These are phyloP conservation scores for Aschersonia sp. DNA, from an alignment of 2,329 filamentous ascomycete genomes.

Conservation along the genomic window DNA sequence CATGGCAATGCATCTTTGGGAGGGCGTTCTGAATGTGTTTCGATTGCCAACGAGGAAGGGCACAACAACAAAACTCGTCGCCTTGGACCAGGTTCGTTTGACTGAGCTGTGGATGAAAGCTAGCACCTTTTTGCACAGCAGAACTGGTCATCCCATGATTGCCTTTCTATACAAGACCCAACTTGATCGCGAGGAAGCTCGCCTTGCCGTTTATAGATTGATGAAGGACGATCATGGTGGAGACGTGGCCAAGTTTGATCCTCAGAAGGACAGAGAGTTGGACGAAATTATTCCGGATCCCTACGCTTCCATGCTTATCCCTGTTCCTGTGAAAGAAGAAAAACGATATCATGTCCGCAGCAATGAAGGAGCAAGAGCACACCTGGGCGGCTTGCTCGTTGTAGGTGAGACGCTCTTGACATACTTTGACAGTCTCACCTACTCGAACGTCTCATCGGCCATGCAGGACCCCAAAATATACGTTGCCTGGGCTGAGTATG, in stretches of 20 bases:
- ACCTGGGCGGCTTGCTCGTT: constrained; percentile 55
- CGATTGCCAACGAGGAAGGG: constrained; percentile 32
- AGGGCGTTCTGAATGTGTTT: constrained; percentile 41
- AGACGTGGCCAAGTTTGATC: constrained; percentile 38
- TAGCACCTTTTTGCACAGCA: constrained; percentile 40
- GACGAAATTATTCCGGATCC: constrained; percentile 37
- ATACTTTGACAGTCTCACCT: constrained; percentile 70
- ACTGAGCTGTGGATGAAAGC: constrained; percentile 46
- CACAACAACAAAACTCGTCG: constrained; percentile 26
- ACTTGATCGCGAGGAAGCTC: constrained; percentile 35
- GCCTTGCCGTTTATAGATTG: constrained; percentile 43
- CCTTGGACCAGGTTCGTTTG: constrained; percentile 39
- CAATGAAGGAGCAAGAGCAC: constrained; percentile 34
- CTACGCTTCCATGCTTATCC: constrained; percentile 46
- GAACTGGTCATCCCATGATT: constrained; percentile 41
- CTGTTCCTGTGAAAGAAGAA: constrained; percentile 40
- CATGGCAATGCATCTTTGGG: constrained; percentile 44
- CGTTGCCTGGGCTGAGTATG: constrained; percentile 78
- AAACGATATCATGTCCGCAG: constrained; percentile 48
- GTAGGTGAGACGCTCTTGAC: constrained; percentile 69
- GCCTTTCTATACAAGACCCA: constrained; percentile 43
- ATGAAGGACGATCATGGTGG: constrained; percentile 43
- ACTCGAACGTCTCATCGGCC: constrained; percentile 46
- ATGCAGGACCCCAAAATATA: constrained; percentile 70
- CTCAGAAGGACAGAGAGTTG: constrained; percentile 37